Evolutionary conservation across 352 stramenopile species (phyloP).

Genomic region (Globisporangium splendens): DNA sequence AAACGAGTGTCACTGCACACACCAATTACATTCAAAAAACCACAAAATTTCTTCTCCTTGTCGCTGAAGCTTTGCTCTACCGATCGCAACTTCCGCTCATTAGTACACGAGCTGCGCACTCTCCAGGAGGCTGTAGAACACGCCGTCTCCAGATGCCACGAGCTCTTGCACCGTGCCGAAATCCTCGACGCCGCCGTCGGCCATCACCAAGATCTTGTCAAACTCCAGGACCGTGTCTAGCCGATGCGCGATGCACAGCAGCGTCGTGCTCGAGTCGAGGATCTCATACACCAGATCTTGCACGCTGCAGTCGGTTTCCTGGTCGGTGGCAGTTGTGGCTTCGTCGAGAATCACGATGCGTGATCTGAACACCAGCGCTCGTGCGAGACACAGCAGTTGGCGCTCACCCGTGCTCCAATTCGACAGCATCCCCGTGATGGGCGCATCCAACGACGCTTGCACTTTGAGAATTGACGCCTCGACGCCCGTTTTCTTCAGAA

Average conservation of each 20-base stretch:
- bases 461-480: constrained; percentile 30
- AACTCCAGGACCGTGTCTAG: constrained; percentile 92
- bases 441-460: constrained; percentile 24
- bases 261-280: constrained; percentile 86
- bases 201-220: constrained; percentile 89
- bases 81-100: not conserved
- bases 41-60: not conserved
- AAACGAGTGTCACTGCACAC: too few relatives aligned
- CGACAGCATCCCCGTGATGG: constrained; percentile 63
- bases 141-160: constrained; percentile 26
- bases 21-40: too few relatives aligned
- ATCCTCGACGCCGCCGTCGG: constrained; percentile 51
- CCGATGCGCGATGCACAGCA: constrained; percentile 94
- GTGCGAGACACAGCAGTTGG: constrained; percentile 92
- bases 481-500: constrained; percentile 41
- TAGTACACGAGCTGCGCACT: constrained; percentile 35
- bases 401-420: constrained; percentile 93
- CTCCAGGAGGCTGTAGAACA: constrained; percentile 49
- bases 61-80: too few relatives aligned
- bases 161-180: constrained; percentile 42
- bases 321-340: constrained; percentile 84
- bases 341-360: constrained; percentile 94
- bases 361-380: constrained; percentile 86
- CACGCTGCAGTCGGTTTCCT: constrained; percentile 65
- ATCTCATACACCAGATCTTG: constrained; percentile 65